Base-by-base conservation (phyloP, 2,329 filamentous ascomycete species). In the Bipolaris gigantea region DNA sequence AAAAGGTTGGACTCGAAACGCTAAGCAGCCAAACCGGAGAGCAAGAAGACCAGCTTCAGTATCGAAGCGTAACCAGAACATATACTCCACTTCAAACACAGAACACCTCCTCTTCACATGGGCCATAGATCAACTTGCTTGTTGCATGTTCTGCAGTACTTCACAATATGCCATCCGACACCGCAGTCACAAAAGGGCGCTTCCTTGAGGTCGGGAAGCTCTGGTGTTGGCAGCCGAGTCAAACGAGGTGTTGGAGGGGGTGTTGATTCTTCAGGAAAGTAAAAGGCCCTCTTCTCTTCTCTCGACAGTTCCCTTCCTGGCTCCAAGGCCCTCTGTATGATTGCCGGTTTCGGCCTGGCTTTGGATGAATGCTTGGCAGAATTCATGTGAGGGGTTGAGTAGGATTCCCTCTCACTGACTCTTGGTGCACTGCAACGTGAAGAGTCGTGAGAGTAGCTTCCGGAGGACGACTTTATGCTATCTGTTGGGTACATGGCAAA, bases 161-260 rank as follows among this genome's bases (percentile, higher is more conserved):
- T 65, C 11, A 57, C 18, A 7, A 57, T 16, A 39, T 53, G 48
- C 16, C 45, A 32, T 19, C 50, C 51, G 1, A 48, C 36, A 49
- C 66, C 70, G 44, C 73, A 75, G 45, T 65, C 53, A 49, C 73
- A 76, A 40, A 76, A 76, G 2, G 58, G 53, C 4, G 47, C 44
- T 16, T 64, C 65, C 2, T 65, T 65, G 10, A 73, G 21, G 7
- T 68, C 64, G 3, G 62, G 52, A 10, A 76, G 45, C 4, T 75
- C 73, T 43, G 73, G 73, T 19, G 73, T 71, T 18, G 67, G 44
- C 34, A 75, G 51, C n/a, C 72, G 62, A 16, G 42, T 48, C 27
- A 68, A 48, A 36, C 61, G 66, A 21, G 73, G 72, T n/a, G 70
- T 70, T 13, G 63, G 60, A 7, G 73, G 73, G 32, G 68, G 64